A percentile compares a stretch with the other conserved stretches of the same genome.
phyloP scores from a whole-genome alignment of 306 rosid genomes.

The Psophocarpus tetragonolobus region DNA sequence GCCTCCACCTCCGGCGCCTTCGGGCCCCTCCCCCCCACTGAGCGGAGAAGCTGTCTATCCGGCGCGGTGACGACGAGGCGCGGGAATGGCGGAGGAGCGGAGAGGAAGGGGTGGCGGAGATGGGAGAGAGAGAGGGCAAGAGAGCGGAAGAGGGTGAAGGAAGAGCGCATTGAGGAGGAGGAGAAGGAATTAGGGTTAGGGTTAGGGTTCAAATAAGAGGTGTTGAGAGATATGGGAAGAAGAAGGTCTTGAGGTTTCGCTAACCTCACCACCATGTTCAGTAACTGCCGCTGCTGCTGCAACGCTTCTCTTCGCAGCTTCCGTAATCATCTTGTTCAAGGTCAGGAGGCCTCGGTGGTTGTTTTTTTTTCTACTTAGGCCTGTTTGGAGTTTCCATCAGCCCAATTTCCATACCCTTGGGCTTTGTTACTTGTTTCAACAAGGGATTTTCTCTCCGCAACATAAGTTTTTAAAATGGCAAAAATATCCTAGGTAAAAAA shows the following conservation, averaged over 20 bases:
- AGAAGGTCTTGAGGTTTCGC: background rate
- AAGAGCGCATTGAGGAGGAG: slow-evolving; percentile 35
- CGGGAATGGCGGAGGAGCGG: slow-evolving; percentile 19
- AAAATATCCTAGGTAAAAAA: too few species aligned
- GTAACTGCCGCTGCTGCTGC: background rate
- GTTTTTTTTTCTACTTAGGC: too few species aligned
- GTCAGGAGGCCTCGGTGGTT: too few species aligned
- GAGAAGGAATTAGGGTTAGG: slow-evolving; percentile 20
- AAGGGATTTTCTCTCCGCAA: too few species aligned
- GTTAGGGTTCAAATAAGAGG: background rate
- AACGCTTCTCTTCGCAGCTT: background rate
- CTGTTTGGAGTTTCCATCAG: too few species aligned
- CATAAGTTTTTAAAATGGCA: too few species aligned
- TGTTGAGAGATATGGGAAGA: slow-evolving; percentile 9
- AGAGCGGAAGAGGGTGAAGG: slow-evolving; percentile 29
- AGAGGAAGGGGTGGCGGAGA: background rate
- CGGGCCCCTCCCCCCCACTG: slow-evolving; percentile 22
- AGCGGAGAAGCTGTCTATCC: background rate
- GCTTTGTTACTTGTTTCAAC: too few species aligned
- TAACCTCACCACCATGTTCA: background rate
- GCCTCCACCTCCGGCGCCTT: slow-evolving; percentile 42
- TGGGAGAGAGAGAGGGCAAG: background rate
- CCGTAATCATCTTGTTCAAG: too few species aligned
- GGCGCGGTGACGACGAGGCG: background rate
- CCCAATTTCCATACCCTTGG: too few species aligned